These are phyloP conservation scores for Phytophthora constricta DNA, from an alignment of 352 stramenopile genomes.

Conservation along the genomic window DNA sequence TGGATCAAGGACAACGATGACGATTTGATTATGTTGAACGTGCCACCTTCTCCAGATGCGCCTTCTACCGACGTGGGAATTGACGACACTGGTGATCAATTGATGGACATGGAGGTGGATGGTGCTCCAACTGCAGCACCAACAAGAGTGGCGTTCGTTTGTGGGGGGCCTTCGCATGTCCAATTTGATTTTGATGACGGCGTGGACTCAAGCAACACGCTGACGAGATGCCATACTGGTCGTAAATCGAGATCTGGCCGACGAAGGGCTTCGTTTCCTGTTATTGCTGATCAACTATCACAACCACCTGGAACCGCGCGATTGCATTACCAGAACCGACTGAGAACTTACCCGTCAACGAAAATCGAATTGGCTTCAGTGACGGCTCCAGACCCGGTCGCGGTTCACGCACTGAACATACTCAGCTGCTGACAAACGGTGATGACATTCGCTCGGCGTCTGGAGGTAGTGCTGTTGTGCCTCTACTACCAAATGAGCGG, in stretches of 20 bases:
- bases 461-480: neutral
- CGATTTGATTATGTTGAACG: neutral
- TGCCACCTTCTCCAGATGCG: neutral
- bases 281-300: neutral
- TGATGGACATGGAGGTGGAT: neutral
- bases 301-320: neutral
- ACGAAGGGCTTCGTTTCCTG: too few species aligned
- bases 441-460: too few species aligned
- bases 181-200: neutral
- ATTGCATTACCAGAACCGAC: neutral
- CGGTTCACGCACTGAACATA: neutral
- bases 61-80: neutral
- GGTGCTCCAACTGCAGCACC: neutral
- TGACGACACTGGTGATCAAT: neutral
- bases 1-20: too few species aligned
- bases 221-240: neutral
- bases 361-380: neutral
- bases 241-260: too few species aligned
- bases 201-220: neutral
- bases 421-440: neutral
- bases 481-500: neutral
- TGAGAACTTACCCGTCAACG: neutral
- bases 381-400: neutral
- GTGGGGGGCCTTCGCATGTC: neutral
- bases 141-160: neutral